Evolutionary conservation across 306 rosid species (phyloP), one percentile per base, ranked within the genome.

Genomic region (Quillaja saponaria): DNA sequence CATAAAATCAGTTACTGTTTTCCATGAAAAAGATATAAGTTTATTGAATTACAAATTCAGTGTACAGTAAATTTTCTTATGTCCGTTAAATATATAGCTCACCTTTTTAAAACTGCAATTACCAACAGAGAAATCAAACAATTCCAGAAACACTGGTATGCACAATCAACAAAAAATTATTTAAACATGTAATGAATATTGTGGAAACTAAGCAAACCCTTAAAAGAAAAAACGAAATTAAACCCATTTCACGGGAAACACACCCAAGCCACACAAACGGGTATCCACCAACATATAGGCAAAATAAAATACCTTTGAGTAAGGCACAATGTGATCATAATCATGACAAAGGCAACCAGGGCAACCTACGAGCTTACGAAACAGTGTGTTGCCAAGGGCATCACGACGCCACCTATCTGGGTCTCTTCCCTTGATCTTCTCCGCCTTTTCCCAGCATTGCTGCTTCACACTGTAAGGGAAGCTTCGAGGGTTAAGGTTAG

Each of bases 401-500:
- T 92, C 99, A 45, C 95, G 81, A 41, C 99, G 88, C 99, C 96
- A 89, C 3, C 99, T 84, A 28, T 78, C 85, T 2, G 96, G 96
- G 84, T 92, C 96, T 34, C 99, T 79, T 35, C 99, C 99, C 67
- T 44, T 87, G 50, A 92, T 71, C 80, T 83, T 87, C 15, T 86
- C 89, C 1, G 96, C 94, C 76, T 89, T 92, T 13, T 83, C 87
- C 96, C 99, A 89, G 67, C 99, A 92, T 72, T 78, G 78, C 71
- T 89, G 88, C 73, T 86, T 89, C 45, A 92, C 87, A 16, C 41
- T 81, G 79, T 79, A 50, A 0, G 95, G 89, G 77, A 92, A 92
- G 75, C 87, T 82, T 35, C 91, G 68, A 33, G 91, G 96, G 67
- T 80, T 82, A 25, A 25, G 53, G 63, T 64, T 49, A 52, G 82